Percentiles rank a stretch among this genome's conserved stretches.
Evolutionary conservation across 805 yeast species (phyloP).

Genomic region (Yamadazyma akitaensis): DNA sequence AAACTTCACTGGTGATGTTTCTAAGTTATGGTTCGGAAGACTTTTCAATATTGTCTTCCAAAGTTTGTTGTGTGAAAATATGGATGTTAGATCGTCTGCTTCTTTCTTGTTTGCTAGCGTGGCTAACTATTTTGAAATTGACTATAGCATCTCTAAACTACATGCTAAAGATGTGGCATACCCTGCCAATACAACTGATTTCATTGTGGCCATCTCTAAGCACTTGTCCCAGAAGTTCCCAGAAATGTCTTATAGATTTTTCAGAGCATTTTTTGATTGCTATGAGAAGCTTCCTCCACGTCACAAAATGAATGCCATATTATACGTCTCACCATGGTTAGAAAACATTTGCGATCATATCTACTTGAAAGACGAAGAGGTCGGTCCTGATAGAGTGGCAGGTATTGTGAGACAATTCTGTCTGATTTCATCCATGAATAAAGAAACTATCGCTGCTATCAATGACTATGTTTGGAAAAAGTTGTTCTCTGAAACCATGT

Average conservation of each 20-base stretch:
- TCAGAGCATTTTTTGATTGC: conserved; percentile 45
- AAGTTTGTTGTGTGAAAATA: conserved; percentile 60
- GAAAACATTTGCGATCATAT: conserved; percentile 60
- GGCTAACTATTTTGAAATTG: conserved; percentile 55
- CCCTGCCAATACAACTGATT: conserved; percentile 64
- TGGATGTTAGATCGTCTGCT: conserved; percentile 59
- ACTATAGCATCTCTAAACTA: conserved; percentile 54
- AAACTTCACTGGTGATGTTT: conserved; percentile 12
- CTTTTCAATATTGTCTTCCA: conserved; percentile 62
- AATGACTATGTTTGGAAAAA: conserved; percentile 65
- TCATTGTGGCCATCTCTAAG: conserved; percentile 54
- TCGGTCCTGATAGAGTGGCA: conserved; percentile 59
- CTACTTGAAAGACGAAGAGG: conserved; percentile 49
- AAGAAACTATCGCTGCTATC: conserved; percentile 49
- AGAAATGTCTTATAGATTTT: conserved; percentile 56
- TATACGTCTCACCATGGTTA: conserved; percentile 72
- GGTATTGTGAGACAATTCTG: conserved; percentile 62
- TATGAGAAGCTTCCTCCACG: conserved; percentile 37
- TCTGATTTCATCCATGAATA: conserved; percentile 50
- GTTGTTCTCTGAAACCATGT: conserved; percentile 56
- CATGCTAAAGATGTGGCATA: conserved; percentile 59
- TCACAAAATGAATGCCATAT: conserved; percentile 40
- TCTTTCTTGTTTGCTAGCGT: conserved; percentile 61
- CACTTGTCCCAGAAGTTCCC: conserved; percentile 59
- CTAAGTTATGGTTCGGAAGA: conserved; percentile 50